Evolutionary conservation across 805 yeast species (phyloP), one percentile per base, ranked within the genome.

Genomic region (Yamadazyma sp.): DNA sequence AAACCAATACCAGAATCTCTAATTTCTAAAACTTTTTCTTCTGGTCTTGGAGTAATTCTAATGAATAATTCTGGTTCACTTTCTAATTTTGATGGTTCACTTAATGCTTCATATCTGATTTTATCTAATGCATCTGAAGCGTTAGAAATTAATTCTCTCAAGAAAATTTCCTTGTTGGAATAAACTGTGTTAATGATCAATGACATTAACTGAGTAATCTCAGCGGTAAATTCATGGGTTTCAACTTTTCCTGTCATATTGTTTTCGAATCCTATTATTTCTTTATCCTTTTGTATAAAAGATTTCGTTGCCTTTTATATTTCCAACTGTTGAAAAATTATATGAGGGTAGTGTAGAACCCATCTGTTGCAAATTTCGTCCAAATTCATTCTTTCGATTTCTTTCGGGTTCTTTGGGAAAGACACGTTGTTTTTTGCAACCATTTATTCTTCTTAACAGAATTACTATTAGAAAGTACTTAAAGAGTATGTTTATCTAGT

Each of bases 1-100:
- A 93, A 88, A 89, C 99, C 99, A 57, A 93, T 87, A 89, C 99
- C 99, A 42, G 98, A 80, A 69, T 93, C 99, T 76, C 98, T 88
- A 66, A 93, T 85, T 73, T 93, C 98, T 60, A 93, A 76, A 43
- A 91, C 82, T 67, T 88, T 87, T 61, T 82, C 78, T 53, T 93
- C 98, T 68, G 95, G 95, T 65, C 73, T 80, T 66, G 99, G 99
- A 49, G 96, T 93, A 60, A 93, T 80, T 79, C 99, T 87, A 62
- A 93, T 89, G 77, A 86, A 93, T 55, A 93, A 78, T 58, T 93
- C 96, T 40, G 96, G 96, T 72, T 93, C 98, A 45, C 93, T 62
- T 58, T 91, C 98, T 60, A 93, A 79, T 66, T 82, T 80, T 52
- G 86, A 71, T 53, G 96, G 94, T 61, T 93, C 97, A 42, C 89